A percentile compares a stretch with the other conserved stretches of the same genome.
Conservation (phyloP, 1,284 basidiomycete genomes). For the Apiotrichum montevideense region DNA sequence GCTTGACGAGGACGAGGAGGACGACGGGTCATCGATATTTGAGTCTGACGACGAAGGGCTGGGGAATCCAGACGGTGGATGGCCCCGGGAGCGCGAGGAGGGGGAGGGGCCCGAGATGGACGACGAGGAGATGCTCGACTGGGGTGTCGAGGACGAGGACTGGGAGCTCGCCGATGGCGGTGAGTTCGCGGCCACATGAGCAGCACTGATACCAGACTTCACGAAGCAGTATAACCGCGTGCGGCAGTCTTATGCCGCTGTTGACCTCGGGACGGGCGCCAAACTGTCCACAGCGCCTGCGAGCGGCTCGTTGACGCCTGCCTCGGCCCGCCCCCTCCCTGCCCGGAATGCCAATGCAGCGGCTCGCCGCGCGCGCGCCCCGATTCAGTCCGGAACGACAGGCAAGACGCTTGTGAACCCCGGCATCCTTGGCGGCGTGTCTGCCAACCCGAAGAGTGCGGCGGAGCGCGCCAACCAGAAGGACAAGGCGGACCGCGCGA, state of each 20-base stretch:
- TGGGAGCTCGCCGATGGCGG: conserved; percentile 72
- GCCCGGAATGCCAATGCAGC: conserved; percentile 30
- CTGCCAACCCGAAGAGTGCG: conserved; percentile 81
- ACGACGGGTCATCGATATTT: conserved; percentile 23
- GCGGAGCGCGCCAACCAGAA: conserved; percentile 76
- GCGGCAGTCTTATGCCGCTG: conserved; percentile 57
- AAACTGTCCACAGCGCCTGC: not conserved
- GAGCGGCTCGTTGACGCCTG: not conserved
- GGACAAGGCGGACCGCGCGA: conserved; percentile 90
- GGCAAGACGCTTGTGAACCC: conserved; percentile 64
- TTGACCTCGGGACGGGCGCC: conserved; percentile 1
- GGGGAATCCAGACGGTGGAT: not conserved
- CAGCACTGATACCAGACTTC: conserved; percentile 60
- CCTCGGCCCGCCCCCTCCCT: conserved; percentile 25
- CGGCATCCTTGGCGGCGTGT: conserved; percentile 55
- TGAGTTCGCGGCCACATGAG: conserved; percentile 30
- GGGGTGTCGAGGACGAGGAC: conserved; percentile 74
- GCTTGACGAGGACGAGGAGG: not conserved
- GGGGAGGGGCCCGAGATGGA: conserved; percentile 5
- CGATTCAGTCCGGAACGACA: conserved; percentile 49
- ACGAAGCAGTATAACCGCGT: conserved; percentile 94
- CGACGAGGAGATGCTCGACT: conserved; percentile 43
- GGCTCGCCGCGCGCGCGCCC: conserved; percentile 43
- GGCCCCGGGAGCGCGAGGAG: not conserved
- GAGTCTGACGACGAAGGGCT: conserved; percentile 19